These are phyloP conservation scores for Coemansia sp. DNA, from an alignment of 192 early-diverging fungal species.

Conservation along the genomic window DNA sequence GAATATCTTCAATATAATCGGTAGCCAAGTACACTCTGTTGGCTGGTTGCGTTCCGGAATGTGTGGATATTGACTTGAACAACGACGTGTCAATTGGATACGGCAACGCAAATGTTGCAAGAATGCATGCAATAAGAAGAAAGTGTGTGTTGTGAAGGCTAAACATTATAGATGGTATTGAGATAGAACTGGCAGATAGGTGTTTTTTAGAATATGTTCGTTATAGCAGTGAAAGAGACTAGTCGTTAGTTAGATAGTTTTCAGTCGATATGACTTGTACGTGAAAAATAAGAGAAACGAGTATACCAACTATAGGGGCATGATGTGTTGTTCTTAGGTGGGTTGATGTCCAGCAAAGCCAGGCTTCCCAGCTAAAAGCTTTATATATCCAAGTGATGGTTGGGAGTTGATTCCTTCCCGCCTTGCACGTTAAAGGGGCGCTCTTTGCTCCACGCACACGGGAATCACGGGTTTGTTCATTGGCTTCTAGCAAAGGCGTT, in stretches of 20 bases:
- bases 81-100: background rate
- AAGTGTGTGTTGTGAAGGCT: background rate
- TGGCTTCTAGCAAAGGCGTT: background rate
- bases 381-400: background rate
- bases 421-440: background rate
- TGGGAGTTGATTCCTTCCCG: background rate
- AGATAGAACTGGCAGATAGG: background rate
- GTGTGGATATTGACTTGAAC: background rate
- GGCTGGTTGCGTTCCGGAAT: background rate
- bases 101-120: background rate
- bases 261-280: background rate
- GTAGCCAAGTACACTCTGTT: background rate
- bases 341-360: background rate
- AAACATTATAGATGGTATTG: background rate
- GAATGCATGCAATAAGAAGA: background rate
- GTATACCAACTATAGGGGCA: background rate
- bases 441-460: slow-evolving; percentile 1
- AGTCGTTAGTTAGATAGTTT: background rate
- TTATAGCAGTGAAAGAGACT: background rate
- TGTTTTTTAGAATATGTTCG: background rate
- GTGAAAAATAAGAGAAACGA: background rate
- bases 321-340: background rate
- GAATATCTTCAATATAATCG: background rate
- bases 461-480: background rate
- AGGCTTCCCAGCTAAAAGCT: background rate